Conservation (phyloP, 805 yeast species). For the Teunomyces aglyptinius region DNA sequence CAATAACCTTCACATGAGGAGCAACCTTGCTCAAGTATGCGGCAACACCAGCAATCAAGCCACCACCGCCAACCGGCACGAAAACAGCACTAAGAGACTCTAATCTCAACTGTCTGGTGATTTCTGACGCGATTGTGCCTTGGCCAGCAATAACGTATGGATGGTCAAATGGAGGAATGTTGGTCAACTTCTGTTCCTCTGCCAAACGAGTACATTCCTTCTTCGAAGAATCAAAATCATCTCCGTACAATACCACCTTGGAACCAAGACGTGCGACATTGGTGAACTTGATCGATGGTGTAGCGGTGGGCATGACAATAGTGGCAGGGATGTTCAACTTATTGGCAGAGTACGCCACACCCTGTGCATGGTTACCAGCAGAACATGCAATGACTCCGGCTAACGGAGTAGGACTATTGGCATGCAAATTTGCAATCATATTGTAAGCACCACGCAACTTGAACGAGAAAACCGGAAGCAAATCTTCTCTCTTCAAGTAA, state of each 20-base stretch:
- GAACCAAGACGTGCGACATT: conserved; percentile 93
- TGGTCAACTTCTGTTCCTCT: conserved; percentile 68
- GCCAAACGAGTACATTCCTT: conserved; percentile 78
- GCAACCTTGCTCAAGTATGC: conserved; percentile 91
- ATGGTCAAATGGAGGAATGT: conserved; percentile 98
- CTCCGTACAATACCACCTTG: conserved; percentile 89
- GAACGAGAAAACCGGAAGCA: conserved; percentile 92
- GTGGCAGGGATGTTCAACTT: conserved; percentile 88
- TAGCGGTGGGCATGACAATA: conserved; percentile 96
- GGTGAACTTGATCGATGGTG: conserved; percentile 91
- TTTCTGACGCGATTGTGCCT: conserved; percentile 94
- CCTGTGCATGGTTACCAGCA: conserved; percentile 99
- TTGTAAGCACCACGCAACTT: conserved; percentile 97
- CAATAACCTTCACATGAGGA: conserved; percentile 94
- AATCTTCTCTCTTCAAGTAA: conserved; percentile 84
- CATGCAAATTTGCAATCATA: conserved; percentile 84
- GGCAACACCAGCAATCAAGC: conserved; percentile 87
- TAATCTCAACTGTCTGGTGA: conserved; percentile 79
- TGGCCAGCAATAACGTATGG: conserved; percentile 99
- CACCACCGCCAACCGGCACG: conserved; percentile 97
- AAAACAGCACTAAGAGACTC: conserved; percentile 82
- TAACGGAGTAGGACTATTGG: conserved; percentile 53
- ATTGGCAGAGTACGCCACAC: conserved; percentile 91
- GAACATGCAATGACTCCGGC: conserved; percentile 96
- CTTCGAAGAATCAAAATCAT: conserved; percentile 94